These are phyloP conservation scores for Golubevia pallescens DNA, from an alignment of 1,284 basidiomycete genomes.

Conservation along the genomic window DNA sequence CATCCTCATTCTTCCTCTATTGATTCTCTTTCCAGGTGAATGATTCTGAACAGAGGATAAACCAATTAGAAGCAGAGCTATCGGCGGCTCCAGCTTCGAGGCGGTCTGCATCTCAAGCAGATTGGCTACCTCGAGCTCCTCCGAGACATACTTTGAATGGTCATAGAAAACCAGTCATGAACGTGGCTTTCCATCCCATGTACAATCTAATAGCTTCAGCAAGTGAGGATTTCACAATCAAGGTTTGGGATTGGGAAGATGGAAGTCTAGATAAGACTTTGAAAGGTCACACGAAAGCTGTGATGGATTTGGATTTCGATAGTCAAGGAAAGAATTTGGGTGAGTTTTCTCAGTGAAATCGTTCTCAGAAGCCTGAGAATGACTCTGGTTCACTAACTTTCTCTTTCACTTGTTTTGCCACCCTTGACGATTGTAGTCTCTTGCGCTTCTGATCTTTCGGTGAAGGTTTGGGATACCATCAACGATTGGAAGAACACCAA, in stretches of 20 bases:
- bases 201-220: constrained; percentile 83
- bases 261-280: constrained; percentile 88
- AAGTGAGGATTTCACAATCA: constrained; percentile 84
- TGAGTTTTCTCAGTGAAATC: constrained; percentile 63
- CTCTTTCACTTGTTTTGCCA: neutral
- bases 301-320: constrained; percentile 86
- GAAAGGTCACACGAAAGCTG: constrained; percentile 88
- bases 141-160: constrained; percentile 80
- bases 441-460: constrained; percentile 84
- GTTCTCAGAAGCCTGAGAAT: neutral
- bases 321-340: constrained; percentile 80
- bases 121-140: constrained; percentile 83
- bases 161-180: constrained; percentile 78
- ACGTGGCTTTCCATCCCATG: constrained; percentile 83
- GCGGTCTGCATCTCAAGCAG: constrained; percentile 72
- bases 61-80: constrained; percentile 78
- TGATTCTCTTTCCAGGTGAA: constrained; percentile 71
- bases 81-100: constrained; percentile 70
- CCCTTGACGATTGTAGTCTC: constrained; percentile 70
- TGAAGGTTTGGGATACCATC: constrained; percentile 88
- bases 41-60: constrained; percentile 81
- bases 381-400: too few species aligned
- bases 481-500: constrained; percentile 87
- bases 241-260: constrained; percentile 95
- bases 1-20: neutral